phyloP scores from a whole-genome alignment of 2,329 filamentous ascomycete species.

The Claviceps humidiphila region DNA sequence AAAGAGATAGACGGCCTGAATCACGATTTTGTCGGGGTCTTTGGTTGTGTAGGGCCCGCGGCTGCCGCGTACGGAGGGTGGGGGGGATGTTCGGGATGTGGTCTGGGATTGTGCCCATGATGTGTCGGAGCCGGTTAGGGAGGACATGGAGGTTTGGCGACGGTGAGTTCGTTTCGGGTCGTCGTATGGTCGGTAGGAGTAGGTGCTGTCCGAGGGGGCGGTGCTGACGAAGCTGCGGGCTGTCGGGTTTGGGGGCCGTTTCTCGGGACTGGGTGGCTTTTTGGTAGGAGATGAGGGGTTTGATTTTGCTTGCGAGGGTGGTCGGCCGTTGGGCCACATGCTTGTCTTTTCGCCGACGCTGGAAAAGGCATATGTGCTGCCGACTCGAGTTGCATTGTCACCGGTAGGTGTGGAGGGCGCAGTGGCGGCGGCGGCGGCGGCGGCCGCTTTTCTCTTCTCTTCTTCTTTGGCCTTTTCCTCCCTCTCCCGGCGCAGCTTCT shows the following conservation, averaged over 20 bases:
- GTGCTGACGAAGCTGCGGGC: conserved; percentile 42
- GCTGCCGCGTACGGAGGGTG: conserved; percentile 60
- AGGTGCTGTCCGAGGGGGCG: conserved; percentile 51
- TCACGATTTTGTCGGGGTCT: conserved; percentile 91
- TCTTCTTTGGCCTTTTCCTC: conserved; percentile 24
- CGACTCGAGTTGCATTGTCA: conserved; percentile 24
- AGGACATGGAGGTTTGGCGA: conserved; percentile 53
- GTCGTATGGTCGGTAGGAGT: conserved; percentile 70
- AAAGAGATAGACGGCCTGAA: conserved; percentile 85
- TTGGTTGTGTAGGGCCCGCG: conserved; percentile 72
- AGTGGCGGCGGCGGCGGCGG: conserved; percentile 19
- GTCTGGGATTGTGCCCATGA: conserved; percentile 79
- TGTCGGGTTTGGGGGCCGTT: conserved; percentile 32
- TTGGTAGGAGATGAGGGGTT: conserved; percentile 13
- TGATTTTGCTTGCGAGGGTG: conserved; percentile 10
- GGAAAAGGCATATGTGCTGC: conserved; percentile 47
- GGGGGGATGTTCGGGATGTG: conserved; percentile 71
- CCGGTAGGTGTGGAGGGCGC: conserved; percentile 13
- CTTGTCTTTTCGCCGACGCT: conserved; percentile 56
- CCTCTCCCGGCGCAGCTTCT: conserved; percentile 15
- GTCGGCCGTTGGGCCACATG: conserved; percentile 52
- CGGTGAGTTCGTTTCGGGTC: conserved; percentile 44
- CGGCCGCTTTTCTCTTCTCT: conserved; percentile 27
- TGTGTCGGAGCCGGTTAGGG: conserved; percentile 60
- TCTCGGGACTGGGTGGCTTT: conserved; percentile 18